These are phyloP conservation scores for Penicillium verrucosum DNA, from an alignment of 2,329 filamentous ascomycete genomes.

Conservation along the genomic window DNA sequence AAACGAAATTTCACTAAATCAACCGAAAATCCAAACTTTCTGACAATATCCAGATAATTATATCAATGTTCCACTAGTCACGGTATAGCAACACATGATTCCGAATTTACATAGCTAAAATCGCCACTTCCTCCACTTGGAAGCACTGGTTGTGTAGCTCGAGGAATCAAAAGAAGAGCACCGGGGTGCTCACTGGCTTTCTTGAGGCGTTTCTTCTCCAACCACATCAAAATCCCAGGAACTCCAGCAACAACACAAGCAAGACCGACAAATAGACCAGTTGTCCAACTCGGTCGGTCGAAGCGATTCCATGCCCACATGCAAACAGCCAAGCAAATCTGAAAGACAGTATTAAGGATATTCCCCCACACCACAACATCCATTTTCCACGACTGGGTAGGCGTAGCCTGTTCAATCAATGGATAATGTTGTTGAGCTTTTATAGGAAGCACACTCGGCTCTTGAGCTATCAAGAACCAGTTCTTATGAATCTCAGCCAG, in stretches of 20 bases:
- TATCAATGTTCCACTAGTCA: background rate
- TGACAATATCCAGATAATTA: background rate
- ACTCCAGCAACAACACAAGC: conserved; percentile 60
- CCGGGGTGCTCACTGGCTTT: background rate
- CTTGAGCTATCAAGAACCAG: background rate
- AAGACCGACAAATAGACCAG: conserved; percentile 72
- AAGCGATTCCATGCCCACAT: conserved; percentile 80
- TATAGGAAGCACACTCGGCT: background rate
- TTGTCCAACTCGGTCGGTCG: conserved; percentile 73
- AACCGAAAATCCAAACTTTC: background rate
- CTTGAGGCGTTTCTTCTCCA: background rate
- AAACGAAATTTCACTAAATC: background rate
- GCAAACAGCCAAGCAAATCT: conserved; percentile 68
- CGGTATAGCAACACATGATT: background rate
- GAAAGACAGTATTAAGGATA: conserved; percentile 74
- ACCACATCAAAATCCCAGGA: background rate
- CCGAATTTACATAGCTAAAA: background rate
- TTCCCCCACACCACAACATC: conserved; percentile 78
- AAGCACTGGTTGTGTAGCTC: background rate
- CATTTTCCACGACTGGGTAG: conserved; percentile 70
- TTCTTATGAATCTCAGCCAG: conserved; percentile 45
- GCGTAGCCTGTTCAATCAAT: conserved; percentile 48
- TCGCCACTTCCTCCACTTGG: background rate
- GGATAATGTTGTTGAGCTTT: background rate
- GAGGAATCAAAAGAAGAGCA: background rate